Conservation (phyloP, 106 monocot genomes). For the Dioscorea dumetorum region DNA sequence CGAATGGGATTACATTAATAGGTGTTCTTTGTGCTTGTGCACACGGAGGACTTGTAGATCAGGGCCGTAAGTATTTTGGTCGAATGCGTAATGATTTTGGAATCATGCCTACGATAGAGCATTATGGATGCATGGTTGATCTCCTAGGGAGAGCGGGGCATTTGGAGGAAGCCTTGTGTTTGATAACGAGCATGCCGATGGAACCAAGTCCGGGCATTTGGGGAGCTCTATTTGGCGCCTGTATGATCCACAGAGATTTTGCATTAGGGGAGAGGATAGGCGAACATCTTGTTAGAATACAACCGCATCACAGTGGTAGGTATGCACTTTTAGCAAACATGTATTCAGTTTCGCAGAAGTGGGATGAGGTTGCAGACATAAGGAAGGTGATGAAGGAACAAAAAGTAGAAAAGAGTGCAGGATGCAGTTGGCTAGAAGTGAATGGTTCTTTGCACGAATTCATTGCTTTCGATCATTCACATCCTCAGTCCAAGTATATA, state of each 20-base stretch:
- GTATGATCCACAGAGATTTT: slow-evolving; percentile 27
- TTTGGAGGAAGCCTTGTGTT: slow-evolving; percentile 23
- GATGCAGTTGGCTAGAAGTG: slow-evolving; percentile 49
- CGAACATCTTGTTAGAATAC: slow-evolving; percentile 22
- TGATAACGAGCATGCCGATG: slow-evolving; percentile 44
- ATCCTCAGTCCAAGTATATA: slow-evolving; percentile 6
- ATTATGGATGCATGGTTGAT: slow-evolving; percentile 60
- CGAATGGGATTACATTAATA: slow-evolving; percentile 38
- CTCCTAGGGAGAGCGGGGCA: slow-evolving; percentile 41
- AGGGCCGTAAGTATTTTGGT: slow-evolving; percentile 23
- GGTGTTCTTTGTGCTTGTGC: slow-evolving; percentile 38
- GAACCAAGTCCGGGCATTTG: slow-evolving; percentile 37
- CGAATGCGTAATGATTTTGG: slow-evolving; percentile 18
- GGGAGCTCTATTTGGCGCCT: slow-evolving; percentile 51
- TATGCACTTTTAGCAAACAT: slow-evolving; percentile 43
- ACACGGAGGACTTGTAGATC: slow-evolving; percentile 33
- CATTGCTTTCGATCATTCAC: slow-evolving; percentile 15
- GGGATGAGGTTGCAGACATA: slow-evolving; percentile 22
- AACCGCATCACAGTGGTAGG: slow-evolving; percentile 31
- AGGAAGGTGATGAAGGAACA: slow-evolving; percentile 34
- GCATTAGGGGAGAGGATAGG: slow-evolving; percentile 34
- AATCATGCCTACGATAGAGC: slow-evolving; percentile 31
- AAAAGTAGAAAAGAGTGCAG: slow-evolving; percentile 29
- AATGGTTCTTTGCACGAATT: slow-evolving; percentile 35
- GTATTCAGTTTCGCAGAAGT: slow-evolving; percentile 26